A percentile compares a stretch with the other conserved stretches of the same genome.
These are phyloP conservation scores for Cyclotella choctawhatcheeana DNA, from an alignment of 108 stramenopile species.

Conservation along the genomic window DNA sequence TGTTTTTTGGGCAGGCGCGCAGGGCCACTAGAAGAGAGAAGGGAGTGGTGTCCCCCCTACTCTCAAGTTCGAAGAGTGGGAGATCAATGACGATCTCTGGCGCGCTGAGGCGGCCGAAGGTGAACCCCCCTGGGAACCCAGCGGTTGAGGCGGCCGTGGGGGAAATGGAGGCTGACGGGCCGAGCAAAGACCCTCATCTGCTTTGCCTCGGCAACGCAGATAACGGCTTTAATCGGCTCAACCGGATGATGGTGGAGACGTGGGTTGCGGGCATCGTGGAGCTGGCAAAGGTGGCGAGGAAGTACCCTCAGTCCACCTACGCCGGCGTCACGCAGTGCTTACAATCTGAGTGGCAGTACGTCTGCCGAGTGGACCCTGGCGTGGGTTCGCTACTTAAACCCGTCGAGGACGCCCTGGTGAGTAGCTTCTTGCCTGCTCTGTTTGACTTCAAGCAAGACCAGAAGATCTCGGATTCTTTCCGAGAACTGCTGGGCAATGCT, in stretches of 20 bases:
- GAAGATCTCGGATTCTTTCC: constrained; percentile 9
- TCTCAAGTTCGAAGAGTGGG: background rate
- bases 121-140: background rate
- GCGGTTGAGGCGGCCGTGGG: background rate
- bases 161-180: background rate
- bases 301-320: constrained; percentile 35
- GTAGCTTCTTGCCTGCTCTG: constrained; percentile 26
- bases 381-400: constrained; percentile 4
- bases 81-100: background rate
- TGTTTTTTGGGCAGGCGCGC: no score
- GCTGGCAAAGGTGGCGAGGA: constrained; percentile 16
- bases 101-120: background rate
- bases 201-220: background rate
- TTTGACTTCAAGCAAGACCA: background rate
- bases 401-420: constrained; percentile 16
- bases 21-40: no score
- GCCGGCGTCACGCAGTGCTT: constrained; percentile 20
- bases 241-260: constrained; percentile 2
- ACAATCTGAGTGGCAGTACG: constrained; percentile 36
- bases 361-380: constrained; percentile 21
- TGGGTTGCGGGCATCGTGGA: constrained; percentile 12
- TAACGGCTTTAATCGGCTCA: background rate
- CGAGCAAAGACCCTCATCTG: background rate
- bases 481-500: constrained; percentile 2
- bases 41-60: no score